These are phyloP conservation scores for Aspergillus mulundensis DNA, from an alignment of 495 filamentous ascomycete species.

Conservation along the genomic window DNA sequence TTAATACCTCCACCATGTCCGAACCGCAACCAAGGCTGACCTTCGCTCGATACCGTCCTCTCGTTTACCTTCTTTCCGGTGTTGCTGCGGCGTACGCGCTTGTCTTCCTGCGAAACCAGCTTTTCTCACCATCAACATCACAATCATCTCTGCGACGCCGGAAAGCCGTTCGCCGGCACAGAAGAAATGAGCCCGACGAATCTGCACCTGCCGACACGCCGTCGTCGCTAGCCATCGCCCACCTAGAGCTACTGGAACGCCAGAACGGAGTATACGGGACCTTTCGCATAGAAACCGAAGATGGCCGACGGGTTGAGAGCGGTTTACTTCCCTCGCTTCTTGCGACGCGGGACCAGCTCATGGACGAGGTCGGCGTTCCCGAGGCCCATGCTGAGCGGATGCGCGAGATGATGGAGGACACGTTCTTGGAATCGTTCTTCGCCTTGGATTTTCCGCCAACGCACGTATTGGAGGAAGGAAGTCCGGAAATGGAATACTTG, in stretches of 20 bases:
- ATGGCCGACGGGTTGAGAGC: constrained; percentile 45
- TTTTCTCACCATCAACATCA: constrained; percentile 26
- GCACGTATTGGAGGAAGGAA: constrained; percentile 32
- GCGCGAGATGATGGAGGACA: constrained; percentile 49
- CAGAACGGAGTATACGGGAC: constrained; percentile 48
- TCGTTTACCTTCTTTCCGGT: constrained; percentile 47
- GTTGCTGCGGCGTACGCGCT: constrained; percentile 47
- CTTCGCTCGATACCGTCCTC: constrained; percentile 45
- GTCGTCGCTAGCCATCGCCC: constrained; percentile 39
- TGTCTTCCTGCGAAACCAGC: constrained; percentile 41
- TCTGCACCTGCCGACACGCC: constrained; percentile 28
- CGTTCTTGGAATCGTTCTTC: constrained; percentile 47
- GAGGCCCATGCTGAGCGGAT: constrained; percentile 42
- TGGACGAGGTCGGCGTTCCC: constrained; percentile 41
- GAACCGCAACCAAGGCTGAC: constrained; percentile 33
- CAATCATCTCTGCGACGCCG: constrained; percentile 41
- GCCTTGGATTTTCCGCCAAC: constrained; percentile 42
- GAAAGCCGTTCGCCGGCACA: constrained; percentile 41
- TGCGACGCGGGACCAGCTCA: constrained; percentile 44
- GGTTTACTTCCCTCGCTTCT: constrained; percentile 43
- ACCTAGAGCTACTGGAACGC: constrained; percentile 42
- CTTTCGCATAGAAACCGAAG: constrained; percentile 47
- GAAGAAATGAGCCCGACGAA: constrained; percentile 30
- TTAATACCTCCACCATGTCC: constrained; percentile 30
- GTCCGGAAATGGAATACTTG: constrained; percentile 34